Evolutionary conservation across 352 stramenopile species (phyloP).

Genomic region (Globisporangium middletonii): DNA sequence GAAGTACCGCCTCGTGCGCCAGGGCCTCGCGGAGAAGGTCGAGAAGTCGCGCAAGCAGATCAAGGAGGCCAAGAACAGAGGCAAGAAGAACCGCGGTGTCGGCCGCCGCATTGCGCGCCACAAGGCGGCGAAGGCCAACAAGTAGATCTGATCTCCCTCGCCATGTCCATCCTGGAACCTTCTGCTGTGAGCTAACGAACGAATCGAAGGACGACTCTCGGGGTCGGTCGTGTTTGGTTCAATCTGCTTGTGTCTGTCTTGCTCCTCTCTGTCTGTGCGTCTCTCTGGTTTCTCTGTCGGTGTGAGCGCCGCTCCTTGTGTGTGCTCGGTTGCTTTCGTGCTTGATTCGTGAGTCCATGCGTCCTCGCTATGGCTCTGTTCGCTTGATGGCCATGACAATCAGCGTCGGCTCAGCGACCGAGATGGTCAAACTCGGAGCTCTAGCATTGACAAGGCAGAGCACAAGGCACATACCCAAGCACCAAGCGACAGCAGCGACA

Average conservation of each 20-base stretch:
- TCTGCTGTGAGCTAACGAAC: conserved; percentile 21
- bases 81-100: conserved; percentile 97
- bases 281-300: background rate
- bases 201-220: conserved; percentile 10
- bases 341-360: too few species aligned
- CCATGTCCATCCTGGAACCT: conserved; percentile 15
- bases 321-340: too few species aligned
- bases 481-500: background rate
- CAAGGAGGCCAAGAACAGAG: conserved; percentile 99
- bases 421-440: too few species aligned
- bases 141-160: conserved; percentile 58
- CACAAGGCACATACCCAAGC: too few species aligned
- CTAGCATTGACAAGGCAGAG: too few species aligned
- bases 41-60: conserved; percentile 98
- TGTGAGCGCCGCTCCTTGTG: too few species aligned
- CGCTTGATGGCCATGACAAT: too few species aligned
- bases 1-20: conserved; percentile 95
- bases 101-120: conserved; percentile 97
- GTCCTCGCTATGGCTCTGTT: too few species aligned
- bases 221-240: conserved; percentile 1
- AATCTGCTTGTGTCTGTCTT: background rate
- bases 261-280: background rate
- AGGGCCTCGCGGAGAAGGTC: conserved; percentile 91
- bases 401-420: too few species aligned
- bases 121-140: conserved; percentile 98